phyloP scores from a whole-genome alignment of 2,329 filamentous ascomycete species.

The Exophiala bonariae region DNA sequence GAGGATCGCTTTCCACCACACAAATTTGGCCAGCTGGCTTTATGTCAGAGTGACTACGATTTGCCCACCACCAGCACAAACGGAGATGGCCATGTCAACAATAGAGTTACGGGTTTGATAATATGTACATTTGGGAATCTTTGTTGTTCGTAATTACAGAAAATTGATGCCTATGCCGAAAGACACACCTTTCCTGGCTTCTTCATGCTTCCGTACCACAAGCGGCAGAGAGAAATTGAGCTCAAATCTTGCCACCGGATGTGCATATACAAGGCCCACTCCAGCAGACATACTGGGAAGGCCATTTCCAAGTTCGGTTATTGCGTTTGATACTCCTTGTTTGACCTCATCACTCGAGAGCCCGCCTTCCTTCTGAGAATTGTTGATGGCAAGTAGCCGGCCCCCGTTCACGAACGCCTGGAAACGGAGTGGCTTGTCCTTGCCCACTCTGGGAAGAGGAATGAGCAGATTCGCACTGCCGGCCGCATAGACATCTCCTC shows the following conservation, averaged over 20 bases:
- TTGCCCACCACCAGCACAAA: too few species aligned
- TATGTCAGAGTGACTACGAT: too few species aligned
- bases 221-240: constrained; percentile 92
- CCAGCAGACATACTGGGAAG: constrained; percentile 84
- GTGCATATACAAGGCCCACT: constrained; percentile 88
- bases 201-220: constrained; percentile 77
- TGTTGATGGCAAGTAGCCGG: constrained; percentile 73
- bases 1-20: too few species aligned
- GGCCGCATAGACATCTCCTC: constrained; percentile 89
- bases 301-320: constrained; percentile 71
- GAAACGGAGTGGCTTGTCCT: constrained; percentile 79
- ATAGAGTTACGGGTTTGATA: neutral
- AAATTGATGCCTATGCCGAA: constrained; percentile 98
- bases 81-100: constrained; percentile 26
- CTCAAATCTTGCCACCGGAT: constrained; percentile 90
- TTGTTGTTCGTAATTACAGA: constrained; percentile 60
- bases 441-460: constrained; percentile 77
- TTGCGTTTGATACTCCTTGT: constrained; percentile 54
- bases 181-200: constrained; percentile 85
- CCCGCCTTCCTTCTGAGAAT: constrained; percentile 46
- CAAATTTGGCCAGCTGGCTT: too few species aligned
- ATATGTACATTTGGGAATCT: constrained; percentile 22
- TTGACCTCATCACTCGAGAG: constrained; percentile 50
- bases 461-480: constrained; percentile 83
- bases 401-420: constrained; percentile 93